Conservation (phyloP, 164 flowering plant genomes). For the Aristolochia contorta region DNA sequence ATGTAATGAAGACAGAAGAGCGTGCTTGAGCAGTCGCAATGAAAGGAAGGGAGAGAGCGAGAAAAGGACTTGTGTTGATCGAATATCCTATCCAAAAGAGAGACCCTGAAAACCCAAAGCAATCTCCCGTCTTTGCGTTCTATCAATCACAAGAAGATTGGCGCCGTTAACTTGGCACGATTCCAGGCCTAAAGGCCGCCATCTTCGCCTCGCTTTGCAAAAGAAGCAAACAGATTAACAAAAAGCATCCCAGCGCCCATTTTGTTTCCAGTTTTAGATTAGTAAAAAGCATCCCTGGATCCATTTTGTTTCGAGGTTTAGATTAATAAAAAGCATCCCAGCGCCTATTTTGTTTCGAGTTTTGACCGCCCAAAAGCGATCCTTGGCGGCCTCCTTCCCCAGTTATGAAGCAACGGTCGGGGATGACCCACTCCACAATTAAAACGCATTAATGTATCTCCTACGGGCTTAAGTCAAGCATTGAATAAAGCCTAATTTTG, state of each 20-base stretch:
- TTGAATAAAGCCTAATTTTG: conserved; percentile 15
- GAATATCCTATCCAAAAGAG: not conserved
- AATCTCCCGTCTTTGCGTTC: not conserved
- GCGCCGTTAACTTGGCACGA: conserved; percentile 20
- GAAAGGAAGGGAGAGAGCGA: too few relatives aligned
- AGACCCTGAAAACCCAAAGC: not conserved
- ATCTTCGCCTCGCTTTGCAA: conserved; percentile 10
- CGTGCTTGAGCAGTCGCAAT: too few relatives aligned
- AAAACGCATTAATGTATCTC: not conserved
- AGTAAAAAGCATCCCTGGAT: conserved; percentile 10
- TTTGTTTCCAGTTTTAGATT: not conserved
- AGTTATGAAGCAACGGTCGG: conserved; percentile 11
- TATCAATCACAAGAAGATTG: conserved; percentile 3
- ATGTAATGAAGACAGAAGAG: too few relatives aligned
- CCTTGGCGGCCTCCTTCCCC: not conserved
- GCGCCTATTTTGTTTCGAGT: too few relatives aligned
- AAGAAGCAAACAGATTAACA: not conserved
- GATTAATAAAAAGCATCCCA: too few relatives aligned
- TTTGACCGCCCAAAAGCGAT: not conserved
- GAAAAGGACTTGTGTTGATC: too few relatives aligned
- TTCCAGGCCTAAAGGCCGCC: conserved; percentile 12
- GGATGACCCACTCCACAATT: conserved; percentile 7
- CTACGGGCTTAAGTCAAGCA: not conserved
- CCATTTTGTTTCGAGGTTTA: not conserved
- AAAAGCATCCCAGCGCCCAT: conserved; percentile 12